Conservation (phyloP, 768 basidiomycete species). For the Lentinula lateritia region DNA sequence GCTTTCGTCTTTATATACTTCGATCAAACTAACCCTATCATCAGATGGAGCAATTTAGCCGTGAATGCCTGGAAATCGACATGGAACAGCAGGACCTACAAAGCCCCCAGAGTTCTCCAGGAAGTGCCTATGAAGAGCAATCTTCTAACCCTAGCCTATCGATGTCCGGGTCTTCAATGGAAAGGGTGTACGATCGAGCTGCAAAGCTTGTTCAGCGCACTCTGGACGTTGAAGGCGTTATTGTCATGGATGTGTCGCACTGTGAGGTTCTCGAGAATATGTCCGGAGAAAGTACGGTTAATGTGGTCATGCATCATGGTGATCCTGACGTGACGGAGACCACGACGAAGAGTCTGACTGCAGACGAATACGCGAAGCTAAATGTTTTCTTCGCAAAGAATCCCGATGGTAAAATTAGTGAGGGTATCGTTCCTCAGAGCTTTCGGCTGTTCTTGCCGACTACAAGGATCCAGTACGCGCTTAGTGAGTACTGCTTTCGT, state of each 20-base stretch:
- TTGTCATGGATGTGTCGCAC: constrained; percentile 90
- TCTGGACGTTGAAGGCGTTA: constrained; percentile 86
- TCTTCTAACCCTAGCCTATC: constrained; percentile 10
- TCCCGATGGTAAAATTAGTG: constrained; percentile 84
- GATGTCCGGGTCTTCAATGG: constrained; percentile 54
- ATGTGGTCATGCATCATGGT: constrained; percentile 67
- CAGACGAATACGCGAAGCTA: constrained; percentile 70
- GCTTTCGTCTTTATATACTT: constrained; percentile 15
- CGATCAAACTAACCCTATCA: background rate
- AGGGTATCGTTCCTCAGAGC: constrained; percentile 79
- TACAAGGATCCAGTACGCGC: constrained; percentile 75
- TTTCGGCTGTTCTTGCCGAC: constrained; percentile 78
- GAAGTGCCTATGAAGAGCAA: background rate
- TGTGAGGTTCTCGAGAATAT: constrained; percentile 81
- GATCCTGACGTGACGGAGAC: constrained; percentile 45
- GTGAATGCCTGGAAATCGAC: constrained; percentile 92
- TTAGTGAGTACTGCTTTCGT: constrained; percentile 48
- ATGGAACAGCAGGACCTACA: constrained; percentile 37
- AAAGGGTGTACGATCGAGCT: constrained; percentile 85
- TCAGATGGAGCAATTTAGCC: constrained; percentile 92
- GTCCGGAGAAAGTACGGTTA: constrained; percentile 53
- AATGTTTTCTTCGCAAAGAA: constrained; percentile 72
- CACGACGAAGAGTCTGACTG: constrained; percentile 49
- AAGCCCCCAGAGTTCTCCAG: background rate
- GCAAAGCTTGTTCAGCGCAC: constrained; percentile 86